Conservation (phyloP, 345 rosid genomes). For the Hevea brasiliensis region DNA sequence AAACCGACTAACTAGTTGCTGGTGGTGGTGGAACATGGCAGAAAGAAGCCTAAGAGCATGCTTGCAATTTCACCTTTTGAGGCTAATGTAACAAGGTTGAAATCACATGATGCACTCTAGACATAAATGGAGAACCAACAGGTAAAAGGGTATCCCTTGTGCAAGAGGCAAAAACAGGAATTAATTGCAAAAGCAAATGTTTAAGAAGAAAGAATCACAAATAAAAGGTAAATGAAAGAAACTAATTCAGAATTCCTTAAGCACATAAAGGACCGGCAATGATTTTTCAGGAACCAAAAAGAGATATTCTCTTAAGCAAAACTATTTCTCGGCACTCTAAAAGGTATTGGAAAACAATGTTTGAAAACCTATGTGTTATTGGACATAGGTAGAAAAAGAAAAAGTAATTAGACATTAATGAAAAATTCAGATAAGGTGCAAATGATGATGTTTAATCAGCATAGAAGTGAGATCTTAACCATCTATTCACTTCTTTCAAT, state of each 20-base stretch:
- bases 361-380: background rate
- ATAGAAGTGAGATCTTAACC: background rate
- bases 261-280: background rate
- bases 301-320: background rate
- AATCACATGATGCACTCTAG: background rate
- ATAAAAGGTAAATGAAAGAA: background rate
- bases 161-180: too few species aligned
- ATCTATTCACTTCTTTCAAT: background rate
- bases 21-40: background rate
- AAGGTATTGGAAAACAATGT: background rate
- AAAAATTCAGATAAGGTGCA: background rate
- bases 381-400: background rate
- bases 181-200: background rate
- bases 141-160: background rate
- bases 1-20: background rate
- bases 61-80: background rate
- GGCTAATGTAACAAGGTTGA: background rate
- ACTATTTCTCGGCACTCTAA: background rate
- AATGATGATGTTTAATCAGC: too few species aligned
- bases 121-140: background rate
- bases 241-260: background rate
- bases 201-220: background rate
- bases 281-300: background rate
- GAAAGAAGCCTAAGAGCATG: background rate
- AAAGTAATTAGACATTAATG: background rate